Evolutionary conservation across 371 early-diverging fungal genomes (phyloP), one percentile per base, ranked within the genome.

Genomic region (Mortierella sp.): DNA sequence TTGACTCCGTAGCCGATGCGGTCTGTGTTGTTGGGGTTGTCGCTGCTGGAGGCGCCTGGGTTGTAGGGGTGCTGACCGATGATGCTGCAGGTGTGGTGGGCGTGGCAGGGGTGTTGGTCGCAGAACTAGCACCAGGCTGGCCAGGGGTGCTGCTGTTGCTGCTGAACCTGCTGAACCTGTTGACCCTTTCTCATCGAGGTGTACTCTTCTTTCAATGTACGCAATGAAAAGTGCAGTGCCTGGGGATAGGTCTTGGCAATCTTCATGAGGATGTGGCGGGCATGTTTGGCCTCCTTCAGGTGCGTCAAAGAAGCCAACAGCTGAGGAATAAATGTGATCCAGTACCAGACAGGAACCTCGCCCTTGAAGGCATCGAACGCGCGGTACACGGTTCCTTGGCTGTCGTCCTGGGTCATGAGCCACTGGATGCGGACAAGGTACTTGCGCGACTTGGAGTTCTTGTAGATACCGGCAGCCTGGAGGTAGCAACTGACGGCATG

Each of bases 311-410:
- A 92, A 7, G 92, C 89, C 57, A 99, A 88, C 44, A 99, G 92
- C 88, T 99, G 99, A 2, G 99, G 99, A 70, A 99, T 96, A 84
- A 98, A 98, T 0, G 97, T 96, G 74, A 98, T 96, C 99, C 99
- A 99, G 89, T 97, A 98, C 99, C 99, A 99, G 11, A 96, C 91
- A 7, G 98, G 97, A 80, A 95, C 90, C 55, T 98, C 99, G 13
- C 95, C 94, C 81, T 97, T 98, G 91, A 96, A 97, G 3, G 91
- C 90, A 75, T 98, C 98, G 80, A 97, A 97, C 2, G 96, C 95
- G 31, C 93, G 92, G 58, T 94, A 90, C 31, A 99, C 92, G 6
- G 90, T 94, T 6, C 94, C 95, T 63, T 91, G 88, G n/a, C 90
- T 91, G 87, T 98, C 97, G 89, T 99, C 99, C 81, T 97, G 88